phyloP scores from a whole-genome alignment of 2,329 filamentous ascomycete genomes.

The Didymella pinodella region DNA sequence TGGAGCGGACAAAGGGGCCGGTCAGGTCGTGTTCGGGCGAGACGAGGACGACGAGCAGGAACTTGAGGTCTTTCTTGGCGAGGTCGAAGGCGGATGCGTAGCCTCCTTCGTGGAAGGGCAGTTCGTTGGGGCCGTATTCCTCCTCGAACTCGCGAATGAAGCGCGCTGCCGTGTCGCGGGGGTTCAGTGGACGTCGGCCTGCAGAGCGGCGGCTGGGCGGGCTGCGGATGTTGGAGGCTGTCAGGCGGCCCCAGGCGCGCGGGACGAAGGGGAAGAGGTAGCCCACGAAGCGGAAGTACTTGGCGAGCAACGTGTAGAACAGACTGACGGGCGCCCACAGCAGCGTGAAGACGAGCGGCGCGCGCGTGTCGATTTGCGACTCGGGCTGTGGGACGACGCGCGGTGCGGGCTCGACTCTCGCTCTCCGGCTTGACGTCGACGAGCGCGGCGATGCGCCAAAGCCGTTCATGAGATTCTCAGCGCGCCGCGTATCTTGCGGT shows the following conservation, averaged over 20 bases:
- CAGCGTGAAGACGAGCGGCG: conserved; percentile 78
- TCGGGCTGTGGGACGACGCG: conserved; percentile 81
- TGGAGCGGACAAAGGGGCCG: conserved; percentile 79
- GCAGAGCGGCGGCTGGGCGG: conserved; percentile 62
- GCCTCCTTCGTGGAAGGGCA: conserved; percentile 86
- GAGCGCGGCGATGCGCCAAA: conserved; percentile 43
- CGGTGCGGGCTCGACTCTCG: conserved; percentile 73
- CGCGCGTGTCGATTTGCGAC: conserved; percentile 69
- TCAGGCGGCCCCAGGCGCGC: conserved; percentile 62
- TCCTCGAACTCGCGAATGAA: conserved; percentile 96
- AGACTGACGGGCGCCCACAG: conserved; percentile 83
- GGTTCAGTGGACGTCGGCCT: conserved; percentile 78
- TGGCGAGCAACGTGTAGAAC: conserved; percentile 74
- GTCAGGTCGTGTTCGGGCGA: conserved; percentile 97
- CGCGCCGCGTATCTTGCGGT: conserved; percentile 67
- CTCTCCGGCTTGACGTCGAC: conserved; percentile 40
- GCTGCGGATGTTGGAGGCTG: conserved; percentile 55
- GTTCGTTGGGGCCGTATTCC: conserved; percentile 76
- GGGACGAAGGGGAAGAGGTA: conserved; percentile 85
- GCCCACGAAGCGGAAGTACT: conserved; percentile 74
- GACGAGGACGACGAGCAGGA: conserved; percentile 84
- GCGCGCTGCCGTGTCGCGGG: conserved; percentile 84
- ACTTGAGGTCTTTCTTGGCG: conserved; percentile 90
- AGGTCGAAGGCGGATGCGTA: conserved; percentile 91
- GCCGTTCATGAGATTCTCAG: conserved; percentile 73